Conservation (phyloP, 1,139 yeast species). For the Geotrichum candidum region DNA sequence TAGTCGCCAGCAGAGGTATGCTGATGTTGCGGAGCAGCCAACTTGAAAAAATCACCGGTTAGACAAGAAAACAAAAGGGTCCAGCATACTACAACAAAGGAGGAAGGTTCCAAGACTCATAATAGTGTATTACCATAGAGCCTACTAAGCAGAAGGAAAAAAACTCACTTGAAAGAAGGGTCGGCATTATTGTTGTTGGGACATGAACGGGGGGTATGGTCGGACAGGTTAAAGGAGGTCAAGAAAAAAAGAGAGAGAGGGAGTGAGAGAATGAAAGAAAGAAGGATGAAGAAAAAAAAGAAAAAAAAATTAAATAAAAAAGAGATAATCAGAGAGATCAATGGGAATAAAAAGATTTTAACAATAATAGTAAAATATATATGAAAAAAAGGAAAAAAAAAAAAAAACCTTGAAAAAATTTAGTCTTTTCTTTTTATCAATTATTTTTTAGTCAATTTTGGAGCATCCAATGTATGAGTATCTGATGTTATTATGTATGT, state of each 20-base stretch:
- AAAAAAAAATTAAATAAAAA: too few relatives aligned
- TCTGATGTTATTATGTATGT: too few relatives aligned
- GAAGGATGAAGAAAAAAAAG: background rate
- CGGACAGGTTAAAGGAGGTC: too few relatives aligned
- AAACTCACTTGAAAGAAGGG: slow-evolving; percentile 25
- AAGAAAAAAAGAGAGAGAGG: too few relatives aligned
- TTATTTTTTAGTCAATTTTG: too few relatives aligned
- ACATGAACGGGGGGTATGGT: background rate
- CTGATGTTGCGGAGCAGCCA: slow-evolving; percentile 26
- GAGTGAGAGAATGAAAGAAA: background rate
- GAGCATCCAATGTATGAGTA: too few relatives aligned
- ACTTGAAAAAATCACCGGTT: slow-evolving; percentile 15
- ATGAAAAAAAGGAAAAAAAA: too few relatives aligned
- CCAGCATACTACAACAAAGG: background rate
- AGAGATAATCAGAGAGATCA: background rate
- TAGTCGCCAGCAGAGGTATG: slow-evolving; percentile 26
- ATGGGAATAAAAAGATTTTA: too few relatives aligned
- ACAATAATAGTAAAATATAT: background rate
- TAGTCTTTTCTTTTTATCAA: too few relatives aligned
- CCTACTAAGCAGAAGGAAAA: slow-evolving; percentile 18
- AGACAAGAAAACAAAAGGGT: background rate
- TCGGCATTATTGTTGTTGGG: background rate
- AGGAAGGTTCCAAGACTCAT: background rate
- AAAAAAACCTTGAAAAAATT: too few relatives aligned
- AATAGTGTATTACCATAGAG: background rate